These are phyloP conservation scores for Exophiala oligosperma DNA, from an alignment of 2,329 filamentous ascomycete species.

Conservation along the genomic window DNA sequence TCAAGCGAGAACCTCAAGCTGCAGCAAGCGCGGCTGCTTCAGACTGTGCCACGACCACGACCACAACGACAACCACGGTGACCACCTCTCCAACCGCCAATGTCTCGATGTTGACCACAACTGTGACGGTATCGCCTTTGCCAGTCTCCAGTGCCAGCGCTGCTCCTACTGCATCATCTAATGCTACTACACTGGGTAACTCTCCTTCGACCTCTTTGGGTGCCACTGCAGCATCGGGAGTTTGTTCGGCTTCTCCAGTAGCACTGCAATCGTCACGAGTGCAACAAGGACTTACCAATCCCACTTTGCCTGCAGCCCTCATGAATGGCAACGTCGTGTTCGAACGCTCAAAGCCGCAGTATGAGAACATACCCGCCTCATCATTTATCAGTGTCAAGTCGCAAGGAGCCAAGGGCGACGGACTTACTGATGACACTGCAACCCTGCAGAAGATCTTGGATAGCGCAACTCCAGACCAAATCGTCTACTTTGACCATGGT, in stretches of 20 bases:
- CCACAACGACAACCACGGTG: conserved; percentile 20
- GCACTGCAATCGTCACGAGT: conserved; percentile 16
- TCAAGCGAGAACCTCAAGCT: conserved; percentile 15
- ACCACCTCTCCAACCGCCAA: conserved; percentile 14
- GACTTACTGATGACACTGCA: conserved; percentile 79
- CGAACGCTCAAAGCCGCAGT: conserved; percentile 86
- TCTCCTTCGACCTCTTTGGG: background rate
- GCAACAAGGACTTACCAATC: conserved; percentile 15
- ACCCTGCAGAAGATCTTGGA: conserved; percentile 80
- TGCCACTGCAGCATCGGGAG: conserved; percentile 2
- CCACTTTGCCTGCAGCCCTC: conserved; percentile 45
- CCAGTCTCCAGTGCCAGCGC: background rate
- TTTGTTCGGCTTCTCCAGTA: conserved; percentile 19
- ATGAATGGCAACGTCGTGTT: conserved; percentile 67
- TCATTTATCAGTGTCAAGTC: conserved; percentile 82
- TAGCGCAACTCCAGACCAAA: conserved; percentile 58
- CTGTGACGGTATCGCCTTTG: conserved; percentile 9
- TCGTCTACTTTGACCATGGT: conserved; percentile 66
- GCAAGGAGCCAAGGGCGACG: conserved; percentile 83
- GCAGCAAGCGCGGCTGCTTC: conserved; percentile 1
- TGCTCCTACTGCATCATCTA: conserved; percentile 1
- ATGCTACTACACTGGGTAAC: background rate
- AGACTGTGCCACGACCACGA: conserved; percentile 18
- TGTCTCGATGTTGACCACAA: conserved; percentile 1
- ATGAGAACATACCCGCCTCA: conserved; percentile 64